Conservation (phyloP, 2,329 filamentous ascomycete species). For the Xylaria arbuscula region DNA sequence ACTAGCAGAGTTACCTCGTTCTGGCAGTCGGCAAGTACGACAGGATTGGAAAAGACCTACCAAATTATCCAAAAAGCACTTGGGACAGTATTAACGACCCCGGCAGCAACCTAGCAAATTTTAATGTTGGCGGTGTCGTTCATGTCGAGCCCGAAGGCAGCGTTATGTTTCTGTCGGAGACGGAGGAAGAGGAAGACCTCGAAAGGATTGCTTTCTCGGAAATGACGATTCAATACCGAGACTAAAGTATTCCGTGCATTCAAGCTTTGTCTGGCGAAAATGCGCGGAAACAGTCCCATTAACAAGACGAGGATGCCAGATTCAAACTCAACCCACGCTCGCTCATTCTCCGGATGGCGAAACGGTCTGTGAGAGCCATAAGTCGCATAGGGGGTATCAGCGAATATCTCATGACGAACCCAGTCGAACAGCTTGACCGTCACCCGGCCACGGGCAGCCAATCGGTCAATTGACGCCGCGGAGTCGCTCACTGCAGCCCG, state of each 20-base stretch:
- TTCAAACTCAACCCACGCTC: not conserved
- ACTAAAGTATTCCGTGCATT: not conserved
- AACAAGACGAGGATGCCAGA: not conserved
- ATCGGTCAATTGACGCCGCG: not conserved
- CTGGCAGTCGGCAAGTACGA: not conserved
- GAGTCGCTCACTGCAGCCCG: not conserved
- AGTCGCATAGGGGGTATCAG: not conserved
- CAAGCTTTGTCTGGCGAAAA: not conserved
- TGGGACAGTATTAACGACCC: not conserved
- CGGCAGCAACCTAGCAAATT: not conserved
- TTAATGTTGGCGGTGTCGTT: not conserved
- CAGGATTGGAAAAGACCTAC: not conserved
- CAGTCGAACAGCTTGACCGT: not conserved
- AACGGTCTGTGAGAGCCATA: not conserved
- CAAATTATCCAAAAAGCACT: not conserved
- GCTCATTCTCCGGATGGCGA: not conserved
- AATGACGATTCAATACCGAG: not conserved
- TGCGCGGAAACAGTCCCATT: not conserved
- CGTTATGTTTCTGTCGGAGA: not conserved
- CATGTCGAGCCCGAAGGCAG: not conserved
- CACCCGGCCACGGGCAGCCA: not conserved
- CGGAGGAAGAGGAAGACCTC: not conserved
- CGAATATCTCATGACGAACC: not conserved
- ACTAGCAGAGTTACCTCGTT: not conserved
- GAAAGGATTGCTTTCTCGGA: not conserved